Evolutionary conservation across 2,329 filamentous ascomycete species (phyloP).

Genomic region (Trichoderma afroharzianum): DNA sequence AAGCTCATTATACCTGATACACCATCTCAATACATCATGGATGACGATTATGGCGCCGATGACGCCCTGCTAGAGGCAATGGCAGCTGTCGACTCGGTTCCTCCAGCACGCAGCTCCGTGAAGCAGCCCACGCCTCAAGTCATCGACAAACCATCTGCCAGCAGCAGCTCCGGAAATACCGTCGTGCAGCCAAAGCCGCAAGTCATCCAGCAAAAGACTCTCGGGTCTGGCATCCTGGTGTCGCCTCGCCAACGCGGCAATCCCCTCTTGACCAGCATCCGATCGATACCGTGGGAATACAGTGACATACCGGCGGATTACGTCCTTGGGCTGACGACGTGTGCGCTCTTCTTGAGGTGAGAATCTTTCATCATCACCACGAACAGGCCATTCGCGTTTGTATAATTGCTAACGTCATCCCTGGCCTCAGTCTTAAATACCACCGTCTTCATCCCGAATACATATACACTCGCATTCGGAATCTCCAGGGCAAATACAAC

Average conservation of each 20-base stretch:
- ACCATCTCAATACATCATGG: constrained; percentile 29
- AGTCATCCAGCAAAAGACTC: constrained; percentile 61
- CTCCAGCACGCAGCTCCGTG: constrained; percentile 37
- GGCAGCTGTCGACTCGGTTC: constrained; percentile 43
- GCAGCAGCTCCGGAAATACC: constrained; percentile 43
- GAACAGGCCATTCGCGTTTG: no score
- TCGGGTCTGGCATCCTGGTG: constrained; percentile 78
- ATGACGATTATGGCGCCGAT: constrained; percentile 57
- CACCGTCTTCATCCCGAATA: constrained; percentile 97
- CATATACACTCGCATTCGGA: constrained; percentile 88
- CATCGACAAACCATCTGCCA: constrained; percentile 46
- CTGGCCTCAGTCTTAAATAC: constrained; percentile 73
- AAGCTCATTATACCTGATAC: not conserved
- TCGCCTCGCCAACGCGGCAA: constrained; percentile 94
- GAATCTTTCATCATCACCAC: not conserved
- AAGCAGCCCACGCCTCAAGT: constrained; percentile 53
- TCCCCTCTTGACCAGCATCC: constrained; percentile 79
- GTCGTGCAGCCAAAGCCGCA: constrained; percentile 87
- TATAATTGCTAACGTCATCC: not conserved
- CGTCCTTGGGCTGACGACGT: constrained; percentile 80
- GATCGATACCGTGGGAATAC: constrained; percentile 89
- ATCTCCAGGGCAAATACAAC: constrained; percentile 79
- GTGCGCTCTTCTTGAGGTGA: constrained; percentile 78
- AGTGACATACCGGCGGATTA: constrained; percentile 96
- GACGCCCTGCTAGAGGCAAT: constrained; percentile 55